Evolutionary conservation across 306 rosid species (phyloP).

Genomic region (Ziziphus jujuba): DNA sequence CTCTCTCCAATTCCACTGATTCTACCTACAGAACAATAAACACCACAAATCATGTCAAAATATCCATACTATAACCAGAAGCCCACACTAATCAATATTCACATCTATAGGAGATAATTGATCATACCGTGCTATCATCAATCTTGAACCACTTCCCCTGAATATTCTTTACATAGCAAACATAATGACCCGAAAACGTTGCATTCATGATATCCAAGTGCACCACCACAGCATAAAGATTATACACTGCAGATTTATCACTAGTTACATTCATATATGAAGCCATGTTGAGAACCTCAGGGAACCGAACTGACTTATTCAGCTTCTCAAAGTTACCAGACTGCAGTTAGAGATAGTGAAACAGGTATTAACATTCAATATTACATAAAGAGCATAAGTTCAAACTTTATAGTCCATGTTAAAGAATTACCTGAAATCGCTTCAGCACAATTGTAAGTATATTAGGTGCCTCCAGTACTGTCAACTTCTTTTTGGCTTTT

Average conservation of each 20-base stretch:
- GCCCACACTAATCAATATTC: not conserved
- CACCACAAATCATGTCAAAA: slow-evolving; percentile 7
- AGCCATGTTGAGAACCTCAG: slow-evolving; percentile 64
- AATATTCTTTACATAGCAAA: slow-evolving; percentile 67
- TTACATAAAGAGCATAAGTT: slow-evolving; percentile 3
- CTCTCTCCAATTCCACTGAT: slow-evolving; percentile 62
- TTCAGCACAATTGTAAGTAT: slow-evolving; percentile 75
- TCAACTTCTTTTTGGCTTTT: slow-evolving; percentile 75
- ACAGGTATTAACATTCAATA: slow-evolving; percentile 18
- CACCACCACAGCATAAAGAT: slow-evolving; percentile 77
- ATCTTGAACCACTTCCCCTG: slow-evolving; percentile 66
- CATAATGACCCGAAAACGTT: slow-evolving; percentile 72
- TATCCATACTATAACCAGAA: not conserved
- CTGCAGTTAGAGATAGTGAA: slow-evolving; percentile 44
- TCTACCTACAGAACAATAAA: slow-evolving; percentile 52
- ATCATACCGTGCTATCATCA: slow-evolving; percentile 66
- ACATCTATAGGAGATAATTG: not conserved
- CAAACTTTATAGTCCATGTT: slow-evolving; percentile 6
- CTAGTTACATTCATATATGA: slow-evolving; percentile 61
- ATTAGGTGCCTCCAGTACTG: slow-evolving; percentile 74
- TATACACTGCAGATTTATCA: slow-evolving; percentile 56
- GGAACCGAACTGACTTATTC: slow-evolving; percentile 59
- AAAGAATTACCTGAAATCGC: slow-evolving; percentile 63
- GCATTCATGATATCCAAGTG: slow-evolving; percentile 75
- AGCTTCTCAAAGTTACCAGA: slow-evolving; percentile 72